Conservation (phyloP, 2,329 filamentous ascomycete species). For the Diplodia mutila region DNA sequence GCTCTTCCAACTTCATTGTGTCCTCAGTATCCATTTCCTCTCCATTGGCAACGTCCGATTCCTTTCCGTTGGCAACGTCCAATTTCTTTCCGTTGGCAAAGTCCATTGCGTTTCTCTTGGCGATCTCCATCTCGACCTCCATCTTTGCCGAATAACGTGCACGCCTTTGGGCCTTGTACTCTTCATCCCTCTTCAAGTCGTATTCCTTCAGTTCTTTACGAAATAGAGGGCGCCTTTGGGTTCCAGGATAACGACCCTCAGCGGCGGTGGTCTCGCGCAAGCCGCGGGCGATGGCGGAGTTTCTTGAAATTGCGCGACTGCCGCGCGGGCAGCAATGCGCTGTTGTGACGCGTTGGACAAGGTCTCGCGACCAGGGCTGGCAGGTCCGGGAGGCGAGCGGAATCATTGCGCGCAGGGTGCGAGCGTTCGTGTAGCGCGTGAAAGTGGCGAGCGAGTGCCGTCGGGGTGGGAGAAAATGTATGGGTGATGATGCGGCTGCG, state of each 20-base stretch:
- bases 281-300: constrained; percentile 70
- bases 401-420: background rate
- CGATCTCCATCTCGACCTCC: too few relatives aligned
- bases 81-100: too few relatives aligned
- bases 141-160: background rate
- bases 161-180: too few relatives aligned
- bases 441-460: background rate
- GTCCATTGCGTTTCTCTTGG: too few relatives aligned
- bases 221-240: background rate
- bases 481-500: background rate
- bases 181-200: background rate
- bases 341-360: background rate
- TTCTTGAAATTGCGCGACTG: constrained; percentile 59
- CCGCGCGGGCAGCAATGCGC: background rate
- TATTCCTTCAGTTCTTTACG: background rate
- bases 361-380: constrained; percentile 1
- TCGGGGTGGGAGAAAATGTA: background rate
- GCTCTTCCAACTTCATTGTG: background rate
- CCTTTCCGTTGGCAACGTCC: too few relatives aligned
- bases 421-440: background rate
- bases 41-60: too few relatives aligned
- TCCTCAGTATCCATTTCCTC: background rate
- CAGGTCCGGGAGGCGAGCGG: background rate
- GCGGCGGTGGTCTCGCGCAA: constrained; percentile 51
- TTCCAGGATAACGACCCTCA: background rate